Base-by-base conservation (phyloP, 441 rosid genomes). In the Croton setiger region DNA sequence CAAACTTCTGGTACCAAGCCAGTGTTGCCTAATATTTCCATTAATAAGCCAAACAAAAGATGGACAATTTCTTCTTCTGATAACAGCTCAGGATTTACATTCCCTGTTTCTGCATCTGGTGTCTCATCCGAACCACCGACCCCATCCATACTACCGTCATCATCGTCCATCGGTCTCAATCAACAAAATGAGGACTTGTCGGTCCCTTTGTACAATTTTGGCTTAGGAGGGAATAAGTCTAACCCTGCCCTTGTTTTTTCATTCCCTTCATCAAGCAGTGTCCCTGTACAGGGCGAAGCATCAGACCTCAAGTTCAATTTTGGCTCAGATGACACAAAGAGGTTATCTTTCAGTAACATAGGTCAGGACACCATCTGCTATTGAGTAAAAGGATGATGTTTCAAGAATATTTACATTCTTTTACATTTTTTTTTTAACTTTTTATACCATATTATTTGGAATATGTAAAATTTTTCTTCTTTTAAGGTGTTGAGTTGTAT, bases 71-170 rank as follows among this genome's bases (percentile, higher is more conserved):
- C 96, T 49, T 71, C 96, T 49, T 78, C 87, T 13, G 90, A 86
- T 59, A 74, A 72, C 53, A 82, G 77, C 72, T 10, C 75, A 0
- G 84, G 92, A 59, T 93, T 91, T 74, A 84, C 88, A 23, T 93
- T 93, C 79, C 96, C 92, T 0, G 81, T 88, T 68, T 75, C 93
- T 71, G 72, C 86, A 65, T 64, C 88, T 47, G 87, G 86, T 17
- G 77, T 72, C 15, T 72, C 75, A 8, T 84, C 91, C 27, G 95
- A 91, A 83, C 93, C 91, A 43, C 96, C 96, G 41, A 88, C 97
- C 0, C 96, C 97, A 5, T 79, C 98, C 49, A 74, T 88, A 79
- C 66, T 78, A 78, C 96, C 97, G 44, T 81, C 78, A 17, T 56
- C 71, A 51, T 67, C 87, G 54, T 64, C 75, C 66, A 66, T 78